Conservation (phyloP, 192 early-diverging fungal species). For the Pecoramyces ruminantium region DNA sequence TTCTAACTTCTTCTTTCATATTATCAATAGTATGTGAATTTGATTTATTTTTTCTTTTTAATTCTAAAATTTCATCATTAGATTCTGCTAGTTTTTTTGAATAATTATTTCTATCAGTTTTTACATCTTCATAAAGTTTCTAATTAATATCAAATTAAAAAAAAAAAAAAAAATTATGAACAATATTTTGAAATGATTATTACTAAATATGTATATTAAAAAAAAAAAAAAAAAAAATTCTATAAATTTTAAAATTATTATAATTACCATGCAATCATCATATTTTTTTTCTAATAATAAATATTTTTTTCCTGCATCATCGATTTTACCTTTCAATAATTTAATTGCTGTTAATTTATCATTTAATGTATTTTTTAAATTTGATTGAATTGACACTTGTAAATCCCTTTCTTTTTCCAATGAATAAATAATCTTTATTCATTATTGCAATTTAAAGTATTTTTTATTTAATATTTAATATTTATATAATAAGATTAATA, state of each 20-base stretch:
- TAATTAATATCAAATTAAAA: background rate
- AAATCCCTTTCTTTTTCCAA: conserved; percentile 40
- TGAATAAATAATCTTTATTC: conserved; percentile 30
- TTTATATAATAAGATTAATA: too few relatives aligned
- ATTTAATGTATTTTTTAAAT: conserved; percentile 13
- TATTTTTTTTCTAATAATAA: conserved; percentile 35
- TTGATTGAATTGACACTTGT: conserved; percentile 8
- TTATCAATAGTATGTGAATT: conserved; percentile 42
- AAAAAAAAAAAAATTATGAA: too few relatives aligned
- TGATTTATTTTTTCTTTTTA: conserved; percentile 41
- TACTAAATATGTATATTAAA: too few relatives aligned
- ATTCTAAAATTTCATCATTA: conserved; percentile 40
- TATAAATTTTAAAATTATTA: too few relatives aligned
- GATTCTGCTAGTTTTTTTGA: conserved; percentile 38
- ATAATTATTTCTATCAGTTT: conserved; percentile 39
- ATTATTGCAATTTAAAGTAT: too few relatives aligned
- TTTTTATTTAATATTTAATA: too few relatives aligned
- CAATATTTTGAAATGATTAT: too few relatives aligned
- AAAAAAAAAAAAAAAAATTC: background rate
- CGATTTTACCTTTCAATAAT: conserved; percentile 22
- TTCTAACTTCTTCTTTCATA: conserved; percentile 42
- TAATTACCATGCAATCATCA: conserved; percentile 37
- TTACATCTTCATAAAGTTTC: conserved; percentile 31
- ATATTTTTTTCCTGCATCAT: conserved; percentile 35
- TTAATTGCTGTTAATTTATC: conserved; percentile 3